phyloP scores from a whole-genome alignment of 441 rosid species.

The Jatropha podagrica region DNA sequence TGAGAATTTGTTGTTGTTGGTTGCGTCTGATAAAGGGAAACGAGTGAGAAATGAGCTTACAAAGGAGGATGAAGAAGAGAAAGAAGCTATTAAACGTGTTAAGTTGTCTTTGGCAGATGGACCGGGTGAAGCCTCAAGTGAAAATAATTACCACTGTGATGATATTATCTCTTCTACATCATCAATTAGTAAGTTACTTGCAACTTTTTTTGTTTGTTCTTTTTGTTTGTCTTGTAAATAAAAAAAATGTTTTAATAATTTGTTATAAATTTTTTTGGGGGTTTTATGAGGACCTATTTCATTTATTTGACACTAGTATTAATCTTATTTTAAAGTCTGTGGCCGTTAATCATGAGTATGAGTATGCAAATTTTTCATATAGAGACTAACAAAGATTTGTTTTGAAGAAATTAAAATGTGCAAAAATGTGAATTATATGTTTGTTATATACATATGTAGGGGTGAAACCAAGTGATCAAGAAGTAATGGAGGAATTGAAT shows the following conservation, averaged over 20 bases:
- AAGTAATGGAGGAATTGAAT: slow-evolving; percentile 39
- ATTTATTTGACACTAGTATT: no score
- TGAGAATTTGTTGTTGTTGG: slow-evolving; percentile 12
- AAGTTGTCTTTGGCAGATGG: slow-evolving; percentile 18
- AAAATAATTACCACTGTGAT: slow-evolving; percentile 34
- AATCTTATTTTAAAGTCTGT: no score
- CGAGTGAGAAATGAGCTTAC: slow-evolving; percentile 9
- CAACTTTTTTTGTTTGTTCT: no score
- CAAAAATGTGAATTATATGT: background rate
- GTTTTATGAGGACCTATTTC: no score
- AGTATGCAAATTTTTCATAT: no score
- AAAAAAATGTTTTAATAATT: no score
- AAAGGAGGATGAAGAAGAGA: slow-evolving; percentile 18
- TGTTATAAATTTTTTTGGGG: background rate
- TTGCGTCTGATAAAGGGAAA: slow-evolving; percentile 33
- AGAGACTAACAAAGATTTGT: no score
- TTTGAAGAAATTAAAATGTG: background rate
- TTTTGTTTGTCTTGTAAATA: background rate
- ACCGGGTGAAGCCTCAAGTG: slow-evolving; percentile 18
- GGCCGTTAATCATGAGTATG: no score
- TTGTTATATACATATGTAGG: slow-evolving; percentile 24
- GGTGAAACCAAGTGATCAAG: slow-evolving; percentile 37
- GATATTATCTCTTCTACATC: slow-evolving; percentile 45
- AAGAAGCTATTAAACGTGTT: slow-evolving; percentile 16
- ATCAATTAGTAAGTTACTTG: slow-evolving; percentile 38